A percentile compares a stretch with the other conserved stretches of the same genome.
phyloP scores from a whole-genome alignment of 2,329 filamentous ascomycete species.

The Trichoderma koningii region DNA sequence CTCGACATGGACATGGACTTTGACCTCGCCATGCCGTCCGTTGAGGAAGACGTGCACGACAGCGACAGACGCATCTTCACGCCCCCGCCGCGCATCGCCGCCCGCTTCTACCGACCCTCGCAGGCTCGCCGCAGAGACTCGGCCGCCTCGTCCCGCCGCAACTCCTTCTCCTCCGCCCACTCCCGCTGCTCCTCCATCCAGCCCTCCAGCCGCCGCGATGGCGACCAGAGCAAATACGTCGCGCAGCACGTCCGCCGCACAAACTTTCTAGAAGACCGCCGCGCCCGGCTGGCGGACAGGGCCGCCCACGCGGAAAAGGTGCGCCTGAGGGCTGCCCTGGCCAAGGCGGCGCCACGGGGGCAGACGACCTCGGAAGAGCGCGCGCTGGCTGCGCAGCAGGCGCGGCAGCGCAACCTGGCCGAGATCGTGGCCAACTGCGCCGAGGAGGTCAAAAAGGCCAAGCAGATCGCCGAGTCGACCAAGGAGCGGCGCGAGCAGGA shows the following conservation, averaged over 20 bases:
- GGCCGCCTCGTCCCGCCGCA: constrained; percentile 75
- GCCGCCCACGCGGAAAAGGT: constrained; percentile 84
- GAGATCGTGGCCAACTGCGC: constrained; percentile 81
- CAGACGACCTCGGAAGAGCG: constrained; percentile 71
- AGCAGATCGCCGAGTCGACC: constrained; percentile 79
- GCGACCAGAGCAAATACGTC: constrained; percentile 71
- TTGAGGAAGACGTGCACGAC: constrained; percentile 42
- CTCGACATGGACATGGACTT: constrained; percentile 38
- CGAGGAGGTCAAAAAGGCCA: constrained; percentile 79
- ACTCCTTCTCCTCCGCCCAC: constrained; percentile 75
- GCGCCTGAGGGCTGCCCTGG: constrained; percentile 71
- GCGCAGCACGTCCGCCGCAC: constrained; percentile 78
- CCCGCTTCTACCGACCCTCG: constrained; percentile 71
- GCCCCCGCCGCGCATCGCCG: constrained; percentile 75
- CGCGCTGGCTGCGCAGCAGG: constrained; percentile 74
- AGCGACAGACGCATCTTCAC: constrained; percentile 49
- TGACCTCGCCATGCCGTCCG: constrained; percentile 44
- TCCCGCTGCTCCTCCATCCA: constrained; percentile 66
- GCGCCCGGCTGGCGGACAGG: constrained; percentile 75
- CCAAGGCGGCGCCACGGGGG: constrained; percentile 68
- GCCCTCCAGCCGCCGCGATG: constrained; percentile 51
- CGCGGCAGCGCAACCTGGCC: constrained; percentile 76
- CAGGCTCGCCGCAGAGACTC: constrained; percentile 72
- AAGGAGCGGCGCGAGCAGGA: constrained; percentile 79
- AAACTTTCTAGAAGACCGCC: constrained; percentile 78